Evolutionary conservation across 176 grass and related monocot genomes (phyloP), one percentile per base, ranked within the genome.

Genomic region (Raddia guianensis): DNA sequence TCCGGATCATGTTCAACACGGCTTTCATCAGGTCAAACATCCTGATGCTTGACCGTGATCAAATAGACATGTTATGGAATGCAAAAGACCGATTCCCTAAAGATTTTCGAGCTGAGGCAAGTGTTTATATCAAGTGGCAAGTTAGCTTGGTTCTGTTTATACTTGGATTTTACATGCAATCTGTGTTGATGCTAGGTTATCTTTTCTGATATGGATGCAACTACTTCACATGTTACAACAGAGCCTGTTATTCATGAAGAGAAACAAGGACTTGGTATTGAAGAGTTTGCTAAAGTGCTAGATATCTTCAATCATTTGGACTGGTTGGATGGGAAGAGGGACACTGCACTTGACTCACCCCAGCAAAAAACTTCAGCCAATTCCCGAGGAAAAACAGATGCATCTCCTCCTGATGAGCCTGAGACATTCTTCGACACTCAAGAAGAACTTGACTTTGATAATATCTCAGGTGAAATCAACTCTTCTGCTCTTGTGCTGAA

Each of bases 271-370:
- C 95, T 98, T 85, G 90, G 92, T 49, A 46, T 89, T 69, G 92
- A 98, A 91, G 92, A 91, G 55, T 98, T 98, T 75, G 86, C 88
- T 68, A 91, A 93, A 86, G 95, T 98, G 69, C 88, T 92, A 63
- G 95, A 95, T 68, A 89, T 91, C 45, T 98, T 98, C 49, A 85
- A 87, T 45, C 80, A 94, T 84, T 72, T 86, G 68, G 88, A 94
- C 75, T 98, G 88, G 92, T 64, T 88, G 59, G 92, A 87, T 78
- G 90, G 47, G 70, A 93, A 86, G 63, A 91, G 48, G 51, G 86
- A 83, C 73, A 49, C 60, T 43, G 32, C 75, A 86, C 44, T 79
- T 57, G 78, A 91, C 50, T 80, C 75, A 55, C 54, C 83, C 42
- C 86, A 76, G 60, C 80, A 79, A 63, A 91, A 71, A 46, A 55